Conservation (phyloP, 495 filamentous ascomycete genomes). For the Podospora tetraspora region DNA sequence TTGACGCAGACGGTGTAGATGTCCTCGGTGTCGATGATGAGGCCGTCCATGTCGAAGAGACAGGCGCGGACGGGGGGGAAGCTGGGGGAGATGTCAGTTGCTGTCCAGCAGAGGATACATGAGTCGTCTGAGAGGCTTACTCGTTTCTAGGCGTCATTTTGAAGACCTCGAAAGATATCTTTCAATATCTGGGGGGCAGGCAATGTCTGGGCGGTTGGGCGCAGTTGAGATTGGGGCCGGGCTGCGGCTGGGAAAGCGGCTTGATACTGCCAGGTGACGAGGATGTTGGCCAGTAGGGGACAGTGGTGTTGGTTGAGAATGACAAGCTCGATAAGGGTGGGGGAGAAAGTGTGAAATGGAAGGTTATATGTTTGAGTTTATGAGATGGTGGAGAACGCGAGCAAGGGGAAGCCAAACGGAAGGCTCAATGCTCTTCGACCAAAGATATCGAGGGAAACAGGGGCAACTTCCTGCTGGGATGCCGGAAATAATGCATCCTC, state of each 20-base stretch:
- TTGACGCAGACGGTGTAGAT: slow-evolving; percentile 83
- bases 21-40: slow-evolving; percentile 91
- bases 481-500: background rate
- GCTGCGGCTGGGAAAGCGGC: no score
- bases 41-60: slow-evolving; percentile 98
- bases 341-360: background rate
- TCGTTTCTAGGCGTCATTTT: slow-evolving; percentile 40
- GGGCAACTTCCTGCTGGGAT: background rate
- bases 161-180: background rate
- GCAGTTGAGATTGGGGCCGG: no score
- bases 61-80: slow-evolving; percentile 81
- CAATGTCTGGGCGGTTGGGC: background rate
- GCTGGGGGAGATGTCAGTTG: slow-evolving; percentile 30
- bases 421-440: background rate
- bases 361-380: background rate
- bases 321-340: background rate
- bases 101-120: background rate
- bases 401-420: background rate
- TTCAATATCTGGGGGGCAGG: background rate
- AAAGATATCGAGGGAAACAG: background rate
- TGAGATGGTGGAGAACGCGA: background rate
- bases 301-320: background rate
- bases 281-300: background rate
- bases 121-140: slow-evolving; percentile 27
- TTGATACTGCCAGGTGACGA: background rate